These are phyloP conservation scores for Abrus precatorius DNA, from an alignment of 306 rosid species.

Conservation along the genomic window DNA sequence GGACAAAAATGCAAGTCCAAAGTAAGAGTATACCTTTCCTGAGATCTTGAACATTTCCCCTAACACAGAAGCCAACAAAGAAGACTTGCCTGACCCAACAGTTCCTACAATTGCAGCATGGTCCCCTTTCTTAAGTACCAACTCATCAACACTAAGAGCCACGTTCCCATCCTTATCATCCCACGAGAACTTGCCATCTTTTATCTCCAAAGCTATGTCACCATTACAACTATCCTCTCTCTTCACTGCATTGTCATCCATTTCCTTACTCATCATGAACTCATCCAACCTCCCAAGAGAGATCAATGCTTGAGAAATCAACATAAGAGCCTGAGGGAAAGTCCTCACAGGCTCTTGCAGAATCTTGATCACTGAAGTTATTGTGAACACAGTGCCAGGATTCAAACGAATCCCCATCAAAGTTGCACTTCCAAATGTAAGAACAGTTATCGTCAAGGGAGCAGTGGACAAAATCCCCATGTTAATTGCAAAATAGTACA, in stretches of 20 bases:
- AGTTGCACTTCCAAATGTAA: slow-evolving; percentile 75
- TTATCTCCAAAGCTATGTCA: slow-evolving; percentile 66
- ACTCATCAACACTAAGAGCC: slow-evolving; percentile 57
- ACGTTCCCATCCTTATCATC: slow-evolving; percentile 68
- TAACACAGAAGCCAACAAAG: slow-evolving; percentile 75
- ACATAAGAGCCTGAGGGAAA: slow-evolving; percentile 83
- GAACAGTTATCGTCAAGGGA: slow-evolving; percentile 62
- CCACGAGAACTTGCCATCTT: slow-evolving; percentile 69
- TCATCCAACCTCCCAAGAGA: slow-evolving; percentile 81
- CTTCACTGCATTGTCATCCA: slow-evolving; percentile 64
- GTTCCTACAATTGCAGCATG: slow-evolving; percentile 85
- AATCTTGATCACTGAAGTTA: slow-evolving; percentile 75
- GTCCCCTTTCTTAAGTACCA: slow-evolving; percentile 68
- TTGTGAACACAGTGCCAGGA: slow-evolving; percentile 74
- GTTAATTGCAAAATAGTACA: slow-evolving; percentile 69
- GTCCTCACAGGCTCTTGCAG: slow-evolving; percentile 85
- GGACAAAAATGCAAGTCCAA: slow-evolving; percentile 22
- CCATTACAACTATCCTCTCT: slow-evolving; percentile 58
- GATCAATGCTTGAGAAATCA: slow-evolving; percentile 78
- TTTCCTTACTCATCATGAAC: slow-evolving; percentile 71
- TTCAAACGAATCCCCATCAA: slow-evolving; percentile 65
- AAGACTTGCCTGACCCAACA: slow-evolving; percentile 93
- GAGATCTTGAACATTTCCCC: slow-evolving; percentile 90
- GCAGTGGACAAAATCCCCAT: slow-evolving; percentile 62
- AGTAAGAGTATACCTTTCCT: slow-evolving; percentile 72